Conservation (phyloP, 805 yeast genomes). For the Metschnikowia vanudenii region DNA sequence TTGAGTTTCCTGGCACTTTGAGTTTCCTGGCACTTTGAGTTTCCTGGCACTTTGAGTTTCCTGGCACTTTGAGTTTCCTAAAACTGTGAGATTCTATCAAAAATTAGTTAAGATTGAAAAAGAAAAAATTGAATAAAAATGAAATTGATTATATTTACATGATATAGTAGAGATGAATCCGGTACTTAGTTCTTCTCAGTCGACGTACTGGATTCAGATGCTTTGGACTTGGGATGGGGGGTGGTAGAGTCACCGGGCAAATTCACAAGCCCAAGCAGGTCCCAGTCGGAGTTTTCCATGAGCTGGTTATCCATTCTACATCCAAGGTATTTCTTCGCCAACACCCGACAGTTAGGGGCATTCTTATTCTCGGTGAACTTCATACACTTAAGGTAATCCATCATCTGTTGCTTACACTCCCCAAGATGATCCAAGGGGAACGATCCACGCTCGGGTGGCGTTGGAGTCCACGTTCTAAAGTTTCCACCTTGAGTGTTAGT, state of each 20-base stretch:
- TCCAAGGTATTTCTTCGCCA: constrained; percentile 77
- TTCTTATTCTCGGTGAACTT: constrained; percentile 75
- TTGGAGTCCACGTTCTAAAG: constrained; percentile 55
- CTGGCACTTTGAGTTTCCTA: no score
- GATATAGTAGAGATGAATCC: background rate
- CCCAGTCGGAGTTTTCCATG: constrained; percentile 45
- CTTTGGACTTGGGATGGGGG: background rate
- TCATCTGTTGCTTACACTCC: constrained; percentile 79
- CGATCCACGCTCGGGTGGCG: constrained; percentile 96
- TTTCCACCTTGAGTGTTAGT: constrained; percentile 20
- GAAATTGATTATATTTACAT: constrained; percentile 5
- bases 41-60: no score
- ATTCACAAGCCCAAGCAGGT: constrained; percentile 41
- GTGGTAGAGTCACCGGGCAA: constrained; percentile 34
- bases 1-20: no score
- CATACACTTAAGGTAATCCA: constrained; percentile 72
- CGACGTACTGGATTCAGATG: background rate
- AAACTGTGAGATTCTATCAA: background rate
- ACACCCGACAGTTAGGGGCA: constrained; percentile 83
- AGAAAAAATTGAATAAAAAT: background rate
- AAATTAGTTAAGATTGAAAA: background rate
- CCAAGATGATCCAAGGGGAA: constrained; percentile 89
- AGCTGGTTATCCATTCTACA: constrained; percentile 82
- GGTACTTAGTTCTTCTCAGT: background rate
- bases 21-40: no score